Percentiles rank a stretch among this genome's conserved stretches.
Evolutionary conservation across 2,329 filamentous ascomycete species (phyloP).

Genomic region (Aspergillus candidus): DNA sequence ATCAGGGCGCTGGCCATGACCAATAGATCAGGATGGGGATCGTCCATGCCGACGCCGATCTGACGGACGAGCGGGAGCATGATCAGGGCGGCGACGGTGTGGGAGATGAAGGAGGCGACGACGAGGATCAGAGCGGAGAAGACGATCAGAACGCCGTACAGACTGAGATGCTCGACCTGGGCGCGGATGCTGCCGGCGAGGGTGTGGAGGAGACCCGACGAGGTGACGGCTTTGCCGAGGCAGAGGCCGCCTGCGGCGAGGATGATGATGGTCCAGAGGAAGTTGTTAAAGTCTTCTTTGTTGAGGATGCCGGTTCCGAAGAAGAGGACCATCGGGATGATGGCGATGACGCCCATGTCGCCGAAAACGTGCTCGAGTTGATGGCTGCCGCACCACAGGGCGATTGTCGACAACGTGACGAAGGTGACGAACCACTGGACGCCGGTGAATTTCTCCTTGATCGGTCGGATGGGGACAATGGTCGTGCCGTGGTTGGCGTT

Average conservation of each 20-base stretch:
- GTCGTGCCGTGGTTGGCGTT: slow-evolving; percentile 75
- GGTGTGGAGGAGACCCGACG: slow-evolving; percentile 83
- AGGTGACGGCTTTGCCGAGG: slow-evolving; percentile 88
- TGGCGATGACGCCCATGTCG: slow-evolving; percentile 97
- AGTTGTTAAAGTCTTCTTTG: slow-evolving; percentile 99
- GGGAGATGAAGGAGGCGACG: slow-evolving; percentile 94
- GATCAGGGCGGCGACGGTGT: slow-evolving; percentile 93
- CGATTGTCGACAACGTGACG: slow-evolving; percentile 77
- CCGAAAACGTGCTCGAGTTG: slow-evolving; percentile 83
- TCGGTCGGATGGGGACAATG: slow-evolving; percentile 83
- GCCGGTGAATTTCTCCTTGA: slow-evolving; percentile 81
- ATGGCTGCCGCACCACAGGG: slow-evolving; percentile 87
- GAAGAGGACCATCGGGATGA: slow-evolving; percentile 91
- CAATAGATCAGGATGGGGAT: slow-evolving; percentile 87
- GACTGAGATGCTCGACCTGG: slow-evolving; percentile 66
- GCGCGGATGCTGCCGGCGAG: slow-evolving; percentile 72
- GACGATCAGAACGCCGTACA: slow-evolving; percentile 81
- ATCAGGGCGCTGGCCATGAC: slow-evolving; percentile 95
- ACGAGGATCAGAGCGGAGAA: slow-evolving; percentile 81
- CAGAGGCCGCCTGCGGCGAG: slow-evolving; percentile 88
- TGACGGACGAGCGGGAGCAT: slow-evolving; percentile 84
- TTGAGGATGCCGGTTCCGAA: slow-evolving; percentile 94
- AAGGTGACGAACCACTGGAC: slow-evolving; percentile 88
- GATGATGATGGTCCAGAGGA: slow-evolving; percentile 99
- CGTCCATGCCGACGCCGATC: slow-evolving; percentile 75